These are phyloP conservation scores for Didymella pinodella DNA, from an alignment of 2,329 filamentous ascomycete species.

Conservation along the genomic window DNA sequence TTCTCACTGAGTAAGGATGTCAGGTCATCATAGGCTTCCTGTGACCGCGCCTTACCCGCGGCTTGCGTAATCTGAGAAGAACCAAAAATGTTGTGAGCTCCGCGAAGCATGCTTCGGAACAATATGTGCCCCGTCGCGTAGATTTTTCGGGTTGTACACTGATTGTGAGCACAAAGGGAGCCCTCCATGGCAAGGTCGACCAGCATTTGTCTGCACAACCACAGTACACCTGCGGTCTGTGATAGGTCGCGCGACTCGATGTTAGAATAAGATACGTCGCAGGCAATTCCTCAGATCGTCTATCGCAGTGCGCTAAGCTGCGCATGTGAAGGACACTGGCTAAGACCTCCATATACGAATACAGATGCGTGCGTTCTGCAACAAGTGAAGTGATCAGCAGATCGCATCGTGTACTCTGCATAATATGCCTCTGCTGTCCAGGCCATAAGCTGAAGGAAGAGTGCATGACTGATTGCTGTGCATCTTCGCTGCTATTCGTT, in stretches of 20 bases:
- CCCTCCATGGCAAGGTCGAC: not conserved
- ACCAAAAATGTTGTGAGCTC: not conserved
- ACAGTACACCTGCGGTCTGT: not conserved
- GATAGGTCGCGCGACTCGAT: not conserved
- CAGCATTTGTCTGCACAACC: not conserved
- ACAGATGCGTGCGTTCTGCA: constrained; percentile 6
- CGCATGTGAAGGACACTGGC: not conserved
- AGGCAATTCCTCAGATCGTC: not conserved
- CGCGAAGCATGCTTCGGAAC: not conserved
- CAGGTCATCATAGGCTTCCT: not conserved
- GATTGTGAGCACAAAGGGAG: not conserved
- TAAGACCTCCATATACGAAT: not conserved
- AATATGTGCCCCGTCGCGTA: not conserved
- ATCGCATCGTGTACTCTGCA: not conserved
- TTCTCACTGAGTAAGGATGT: not conserved
- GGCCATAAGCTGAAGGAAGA: constrained; percentile 8
- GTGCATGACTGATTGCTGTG: constrained; percentile 8
- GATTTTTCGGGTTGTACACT: not conserved
- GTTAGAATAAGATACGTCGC: not conserved
- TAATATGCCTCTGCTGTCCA: constrained; percentile 3
- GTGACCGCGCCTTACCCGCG: not conserved
- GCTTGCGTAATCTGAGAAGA: not conserved
- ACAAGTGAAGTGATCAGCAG: constrained; percentile 2
- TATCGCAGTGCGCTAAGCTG: not conserved
- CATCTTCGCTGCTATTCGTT: constrained; percentile 20